Percentiles rank a stretch among this genome's conserved stretches.
phyloP scores from a whole-genome alignment of 2,329 filamentous ascomycete species.

The Didymella exigua region DNA sequence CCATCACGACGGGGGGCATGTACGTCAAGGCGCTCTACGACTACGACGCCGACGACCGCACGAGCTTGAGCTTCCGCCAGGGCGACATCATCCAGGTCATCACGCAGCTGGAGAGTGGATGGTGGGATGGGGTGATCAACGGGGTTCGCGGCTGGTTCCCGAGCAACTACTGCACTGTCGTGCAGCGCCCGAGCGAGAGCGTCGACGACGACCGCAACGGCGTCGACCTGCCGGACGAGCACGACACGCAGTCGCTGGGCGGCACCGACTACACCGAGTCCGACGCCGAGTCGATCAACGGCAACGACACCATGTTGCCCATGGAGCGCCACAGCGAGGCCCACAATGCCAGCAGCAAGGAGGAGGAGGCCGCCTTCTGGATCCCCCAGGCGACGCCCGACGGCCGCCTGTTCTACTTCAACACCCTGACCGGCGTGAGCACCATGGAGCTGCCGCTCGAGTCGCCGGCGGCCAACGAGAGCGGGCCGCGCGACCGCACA shows the following conservation, averaged over 20 bases:
- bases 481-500: conserved; percentile 84
- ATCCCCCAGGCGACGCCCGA: conserved; percentile 96
- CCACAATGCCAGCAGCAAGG: conserved; percentile 56
- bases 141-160: conserved; percentile 98
- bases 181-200: conserved; percentile 76
- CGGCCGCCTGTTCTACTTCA: conserved; percentile 95
- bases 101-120: conserved; percentile 95
- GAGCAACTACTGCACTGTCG: conserved; percentile 95
- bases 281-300: conserved; percentile 54
- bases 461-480: conserved; percentile 81
- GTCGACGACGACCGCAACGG: conserved; percentile 66
- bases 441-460: conserved; percentile 94
- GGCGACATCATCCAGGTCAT: conserved; percentile 98
- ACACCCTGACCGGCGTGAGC: conserved; percentile 93
- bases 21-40: conserved; percentile 94
- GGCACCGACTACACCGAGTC: conserved; percentile 48
- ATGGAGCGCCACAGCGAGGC: conserved; percentile 66
- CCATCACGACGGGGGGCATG: conserved; percentile 63
- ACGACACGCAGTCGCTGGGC: conserved; percentile 54
- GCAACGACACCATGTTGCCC: conserved; percentile 57
- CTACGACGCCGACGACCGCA: conserved; percentile 96
- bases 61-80: conserved; percentile 93
- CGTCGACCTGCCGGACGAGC: conserved; percentile 52
- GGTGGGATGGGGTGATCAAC: conserved; percentile 99
- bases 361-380: conserved; percentile 95